phyloP scores from a whole-genome alignment of 139 green algal genomes.

The Protoeuglena noctilucae region DNA sequence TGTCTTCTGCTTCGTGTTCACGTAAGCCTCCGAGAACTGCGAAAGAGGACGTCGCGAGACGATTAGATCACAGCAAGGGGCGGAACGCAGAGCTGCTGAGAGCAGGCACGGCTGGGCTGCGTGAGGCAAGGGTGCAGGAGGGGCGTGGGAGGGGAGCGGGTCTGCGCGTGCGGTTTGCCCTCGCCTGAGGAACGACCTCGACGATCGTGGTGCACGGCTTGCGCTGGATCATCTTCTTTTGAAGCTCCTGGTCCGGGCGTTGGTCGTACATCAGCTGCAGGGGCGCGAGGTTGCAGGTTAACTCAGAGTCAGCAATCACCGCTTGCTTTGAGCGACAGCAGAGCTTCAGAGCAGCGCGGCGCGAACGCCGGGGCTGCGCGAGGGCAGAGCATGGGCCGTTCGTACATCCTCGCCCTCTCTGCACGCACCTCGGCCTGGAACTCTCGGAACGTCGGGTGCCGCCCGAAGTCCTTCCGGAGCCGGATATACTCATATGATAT shows the following conservation, averaged over 20 bases:
- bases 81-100: too few species aligned
- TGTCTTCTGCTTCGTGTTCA: conserved; percentile 1
- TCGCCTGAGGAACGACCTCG: conserved; percentile 53
- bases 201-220: conserved; percentile 45
- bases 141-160: too few species aligned
- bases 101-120: too few species aligned
- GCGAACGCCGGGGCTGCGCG: not conserved
- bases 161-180: too few species aligned
- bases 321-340: not conserved
- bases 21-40: conserved; percentile 70
- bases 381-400: not conserved
- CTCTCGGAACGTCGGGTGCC: conserved; percentile 57
- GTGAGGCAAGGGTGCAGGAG: too few species aligned
- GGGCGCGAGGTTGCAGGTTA: not conserved
- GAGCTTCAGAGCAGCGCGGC: not conserved
- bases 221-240: conserved; percentile 46
- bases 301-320: not conserved
- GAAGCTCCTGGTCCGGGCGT: conserved; percentile 64
- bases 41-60: too few species aligned
- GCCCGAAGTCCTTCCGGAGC: conserved; percentile 66
- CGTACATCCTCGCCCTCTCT: too few species aligned
- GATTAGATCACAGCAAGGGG: too few species aligned
- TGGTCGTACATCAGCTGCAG: conserved; percentile 65
- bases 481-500: conserved; percentile 64
- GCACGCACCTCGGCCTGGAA: conserved; percentile 42